Percentiles rank a stretch among this genome's conserved stretches.
Conservation (phyloP, 805 yeast species). For the Saitoella complicata region DNA sequence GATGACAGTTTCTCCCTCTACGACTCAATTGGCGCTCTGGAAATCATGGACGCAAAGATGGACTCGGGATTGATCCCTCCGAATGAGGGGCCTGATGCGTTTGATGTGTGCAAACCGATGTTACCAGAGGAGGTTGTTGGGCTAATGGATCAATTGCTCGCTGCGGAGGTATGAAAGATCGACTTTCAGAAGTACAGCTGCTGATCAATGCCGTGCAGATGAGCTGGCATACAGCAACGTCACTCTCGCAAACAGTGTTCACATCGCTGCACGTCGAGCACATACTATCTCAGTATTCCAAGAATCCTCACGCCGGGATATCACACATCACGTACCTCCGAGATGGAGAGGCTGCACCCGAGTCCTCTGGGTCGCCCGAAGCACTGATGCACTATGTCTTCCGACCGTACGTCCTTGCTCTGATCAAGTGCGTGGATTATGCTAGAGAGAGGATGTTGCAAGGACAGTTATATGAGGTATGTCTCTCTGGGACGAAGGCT, state of each 20-base stretch:
- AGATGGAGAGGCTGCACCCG: too few relatives aligned
- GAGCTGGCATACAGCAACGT: constrained; percentile 63
- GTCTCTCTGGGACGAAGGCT: not conserved
- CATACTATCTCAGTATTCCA: constrained; percentile 20
- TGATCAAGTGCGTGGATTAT: constrained; percentile 6
- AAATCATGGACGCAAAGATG: constrained; percentile 45
- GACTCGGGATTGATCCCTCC: constrained; percentile 60
- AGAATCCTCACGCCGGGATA: too few relatives aligned
- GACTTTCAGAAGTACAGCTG: not conserved
- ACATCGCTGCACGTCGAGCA: constrained; percentile 60
- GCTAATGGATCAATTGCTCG: constrained; percentile 37
- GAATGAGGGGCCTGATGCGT: constrained; percentile 26
- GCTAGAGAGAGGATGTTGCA: constrained; percentile 4
- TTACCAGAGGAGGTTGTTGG: constrained; percentile 30
- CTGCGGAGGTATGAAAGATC: constrained; percentile 22
- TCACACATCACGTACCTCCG: too few relatives aligned
- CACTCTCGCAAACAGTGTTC: constrained; percentile 60
- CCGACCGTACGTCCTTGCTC: constrained; percentile 7
- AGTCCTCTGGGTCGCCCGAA: too few relatives aligned
- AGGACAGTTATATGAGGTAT: constrained; percentile 6
- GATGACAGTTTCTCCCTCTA: constrained; percentile 46
- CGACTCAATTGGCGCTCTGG: constrained; percentile 81
- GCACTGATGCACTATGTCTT: constrained; percentile 4
- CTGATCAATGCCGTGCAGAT: constrained; percentile 16
- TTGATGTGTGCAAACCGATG: constrained; percentile 26